Evolutionary conservation across 78 protist genomes (phyloP), one percentile per base, ranked within the genome.

Genomic region (Diacronema lutheri): DNA sequence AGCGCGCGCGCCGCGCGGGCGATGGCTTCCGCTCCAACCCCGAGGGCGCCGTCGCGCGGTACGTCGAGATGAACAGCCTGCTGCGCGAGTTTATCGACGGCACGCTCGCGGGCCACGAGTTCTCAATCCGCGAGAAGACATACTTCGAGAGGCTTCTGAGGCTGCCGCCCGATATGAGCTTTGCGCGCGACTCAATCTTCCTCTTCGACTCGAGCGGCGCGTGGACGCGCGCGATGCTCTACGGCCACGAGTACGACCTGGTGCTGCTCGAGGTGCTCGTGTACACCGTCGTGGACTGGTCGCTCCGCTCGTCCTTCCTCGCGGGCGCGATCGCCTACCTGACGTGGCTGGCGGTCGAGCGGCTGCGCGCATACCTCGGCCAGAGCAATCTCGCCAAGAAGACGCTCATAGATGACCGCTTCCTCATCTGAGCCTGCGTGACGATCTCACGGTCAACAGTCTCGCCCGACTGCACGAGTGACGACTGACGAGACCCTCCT

Each of bases 391-490:
- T 85, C 35, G 41, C 71, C 25, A 9, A 13, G 10, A 85, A 85
- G 81, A 71, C 88, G 60, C 74, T 85, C 38, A 44, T 85, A 25
- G 88, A 85, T 31, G 88, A 73, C 16, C 16, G 80, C 16, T 85
- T 85, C 69, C 69, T 85, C 50, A 2, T 85, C 40, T 85, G n/a
- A n/a, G n/a, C n/a, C n/a, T n/a, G n/a, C n/a, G n/a, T n/a, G n/a
- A n/a, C n/a, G n/a, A n/a, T n/a, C n/a, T n/a, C n/a, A n/a, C n/a
- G n/a, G n/a, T n/a, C n/a, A n/a, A n/a, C n/a, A n/a, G n/a, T n/a
- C n/a, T n/a, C n/a, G n/a, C n/a, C n/a, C n/a, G n/a, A n/a, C n/a
- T n/a, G n/a, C n/a, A n/a, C n/a, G n/a, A n/a, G n/a, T n/a, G n/a
- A n/a, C n/a, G n/a, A n/a, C n/a, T n/a, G n/a, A n/a, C n/a, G n/a